A percentile compares a stretch with the other conserved stretches of the same genome.
Evolutionary conservation across 306 rosid species (phyloP).

Genomic region (Castanea mollissima): DNA sequence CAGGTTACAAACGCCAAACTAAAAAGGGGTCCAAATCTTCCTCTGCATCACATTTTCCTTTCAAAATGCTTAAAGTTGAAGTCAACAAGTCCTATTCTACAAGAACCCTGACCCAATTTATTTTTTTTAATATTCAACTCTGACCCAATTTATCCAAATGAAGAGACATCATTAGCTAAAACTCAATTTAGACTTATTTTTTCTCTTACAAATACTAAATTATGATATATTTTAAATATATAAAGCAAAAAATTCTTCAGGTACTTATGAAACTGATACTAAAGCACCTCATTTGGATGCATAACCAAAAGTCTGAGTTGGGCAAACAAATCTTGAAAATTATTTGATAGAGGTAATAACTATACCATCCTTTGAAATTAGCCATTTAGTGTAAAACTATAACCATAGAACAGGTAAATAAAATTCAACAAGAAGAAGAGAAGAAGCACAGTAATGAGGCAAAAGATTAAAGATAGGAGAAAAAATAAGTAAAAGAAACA

Average conservation of each 20-base stretch:
- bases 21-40: not conserved
- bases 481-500: constrained; percentile 18
- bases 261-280: not conserved
- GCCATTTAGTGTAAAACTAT: not conserved
- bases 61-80: not conserved
- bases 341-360: not conserved
- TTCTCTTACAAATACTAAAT: not conserved
- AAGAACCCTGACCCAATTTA: not conserved
- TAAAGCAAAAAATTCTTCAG: not conserved
- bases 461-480: not conserved
- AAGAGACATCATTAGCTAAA: not conserved
- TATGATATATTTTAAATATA: not conserved
- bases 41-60: not conserved
- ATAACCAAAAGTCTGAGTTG: not conserved
- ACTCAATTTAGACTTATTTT: not conserved
- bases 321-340: not conserved
- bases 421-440: not conserved
- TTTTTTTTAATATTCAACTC: no score
- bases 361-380: not conserved
- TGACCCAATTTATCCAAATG: not conserved
- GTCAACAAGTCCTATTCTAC: not conserved
- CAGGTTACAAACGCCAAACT: constrained; percentile 2
- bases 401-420: constrained; percentile 6
- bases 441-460: not conserved
- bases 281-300: not conserved